Conservation (phyloP, 257 asterid genomes). For the Euphrasia confusa region DNA sequence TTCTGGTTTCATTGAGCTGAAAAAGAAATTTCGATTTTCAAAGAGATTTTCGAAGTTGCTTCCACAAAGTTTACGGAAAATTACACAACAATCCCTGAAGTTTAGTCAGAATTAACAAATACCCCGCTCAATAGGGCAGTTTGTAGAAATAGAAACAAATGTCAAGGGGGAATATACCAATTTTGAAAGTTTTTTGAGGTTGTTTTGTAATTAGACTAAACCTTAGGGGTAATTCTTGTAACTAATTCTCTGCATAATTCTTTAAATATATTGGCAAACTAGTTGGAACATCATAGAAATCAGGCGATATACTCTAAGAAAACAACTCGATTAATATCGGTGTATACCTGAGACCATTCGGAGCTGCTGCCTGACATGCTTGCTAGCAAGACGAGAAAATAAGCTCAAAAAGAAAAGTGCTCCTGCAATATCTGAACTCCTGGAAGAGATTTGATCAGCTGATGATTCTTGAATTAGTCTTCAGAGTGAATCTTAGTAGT, state of each 20-base stretch:
- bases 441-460: constrained; percentile 1
- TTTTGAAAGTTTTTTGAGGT: background rate
- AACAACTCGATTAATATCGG: background rate
- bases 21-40: background rate
- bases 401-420: constrained; percentile 14
- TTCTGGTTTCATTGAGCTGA: constrained; percentile 39
- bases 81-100: background rate
- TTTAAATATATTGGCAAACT: background rate
- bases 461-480: constrained; percentile 37
- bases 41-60: background rate
- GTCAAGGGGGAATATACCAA: background rate
- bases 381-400: constrained; percentile 23
- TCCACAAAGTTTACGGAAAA: background rate
- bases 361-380: constrained; percentile 44
- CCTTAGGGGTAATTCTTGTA: background rate
- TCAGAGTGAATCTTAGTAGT: background rate
- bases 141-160: background rate
- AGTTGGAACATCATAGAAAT: background rate
- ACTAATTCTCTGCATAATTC: background rate
- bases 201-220: background rate
- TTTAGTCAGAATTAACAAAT: background rate
- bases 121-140: background rate
- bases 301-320: background rate
- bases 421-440: constrained; percentile 4
- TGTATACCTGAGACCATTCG: constrained; percentile 45